Evolutionary conservation across 116 monocot species (phyloP).

Genomic region (Dioscorea cayenensis): DNA sequence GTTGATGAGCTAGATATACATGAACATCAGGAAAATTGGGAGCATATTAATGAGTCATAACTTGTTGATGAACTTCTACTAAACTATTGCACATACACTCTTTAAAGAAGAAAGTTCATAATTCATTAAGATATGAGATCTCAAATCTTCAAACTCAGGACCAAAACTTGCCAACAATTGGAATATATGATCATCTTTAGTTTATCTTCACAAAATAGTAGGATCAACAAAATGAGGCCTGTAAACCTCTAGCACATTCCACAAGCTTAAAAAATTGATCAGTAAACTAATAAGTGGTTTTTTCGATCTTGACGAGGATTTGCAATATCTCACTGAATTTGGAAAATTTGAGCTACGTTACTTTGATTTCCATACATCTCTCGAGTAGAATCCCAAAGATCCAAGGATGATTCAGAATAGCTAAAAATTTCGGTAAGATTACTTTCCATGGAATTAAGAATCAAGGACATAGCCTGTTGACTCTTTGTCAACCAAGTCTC

Average conservation of each 20-base stretch:
- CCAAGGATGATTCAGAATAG: background rate
- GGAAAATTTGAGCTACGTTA: background rate
- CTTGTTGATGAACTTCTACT: background rate
- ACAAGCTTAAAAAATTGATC: background rate
- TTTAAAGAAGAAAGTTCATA: background rate
- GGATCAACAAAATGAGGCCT: background rate
- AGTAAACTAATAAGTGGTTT: background rate
- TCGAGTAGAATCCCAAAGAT: background rate
- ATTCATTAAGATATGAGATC: background rate
- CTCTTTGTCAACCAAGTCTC: background rate
- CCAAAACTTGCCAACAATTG: background rate
- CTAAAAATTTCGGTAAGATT: background rate
- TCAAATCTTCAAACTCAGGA: background rate
- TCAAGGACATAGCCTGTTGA: background rate
- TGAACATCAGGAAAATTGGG: too few relatives aligned
- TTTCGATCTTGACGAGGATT: background rate
- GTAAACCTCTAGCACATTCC: background rate
- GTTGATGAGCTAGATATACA: too few relatives aligned
- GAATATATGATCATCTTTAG: background rate
- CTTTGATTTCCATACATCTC: background rate
- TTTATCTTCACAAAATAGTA: background rate
- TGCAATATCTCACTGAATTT: too few relatives aligned
- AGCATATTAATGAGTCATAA: too few relatives aligned
- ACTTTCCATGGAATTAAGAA: conserved; percentile 1
- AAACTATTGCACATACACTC: background rate